Evolutionary conservation across 1,139 yeast genomes (phyloP), one percentile per base, ranked within the genome.

Genomic region (Suhomyces ambrosiae): DNA sequence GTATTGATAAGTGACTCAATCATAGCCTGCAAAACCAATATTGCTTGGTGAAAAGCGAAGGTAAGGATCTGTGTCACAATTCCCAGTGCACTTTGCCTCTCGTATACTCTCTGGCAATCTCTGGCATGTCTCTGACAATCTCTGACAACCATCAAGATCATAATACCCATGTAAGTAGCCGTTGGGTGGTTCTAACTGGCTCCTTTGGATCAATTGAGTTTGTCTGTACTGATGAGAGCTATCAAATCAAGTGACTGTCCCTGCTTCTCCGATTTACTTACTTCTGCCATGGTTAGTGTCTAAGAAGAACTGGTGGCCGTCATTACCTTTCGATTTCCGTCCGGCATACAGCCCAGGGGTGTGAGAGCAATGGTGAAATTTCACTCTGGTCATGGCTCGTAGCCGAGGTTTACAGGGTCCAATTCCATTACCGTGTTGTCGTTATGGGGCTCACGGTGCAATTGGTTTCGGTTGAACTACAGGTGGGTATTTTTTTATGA

Each of bases 301-400:
- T 18, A 23, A 12, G 10, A 9, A 28, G 27, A 21, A 27, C 22
- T n/a, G 33, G 23, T 22, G 22, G 21, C 7, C 13, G 37, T 34
- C 29, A 36, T 33, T 16, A 27, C 9, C 12, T 31, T 32, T 36
- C 27, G 24, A 17, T 22, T 23, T 14, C 27, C 16, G 33, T 30
- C 36, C 37, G 37, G 35, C 33, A 32, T 27, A 35, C 17, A 21
- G 33, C 25, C 25, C 30, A 31, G 33, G 37, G 37, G 38, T 24
- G 13, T 19, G 24, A 19, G 25, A 19, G 15, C 36, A 22, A 30
- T 14, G 32, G n/a, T n/a, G n/a, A n/a, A 27, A 30, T 27, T 33
- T 33, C 32, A 21, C 13, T n/a, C n/a, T 18, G 21, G 21, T 8
- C 21, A 18, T 18, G 21, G 21, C 21, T n/a, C n/a, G n/a, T n/a